Evolutionary conservation across 1,139 yeast genomes (phyloP).

Genomic region (Yamadazyma sp.): DNA sequence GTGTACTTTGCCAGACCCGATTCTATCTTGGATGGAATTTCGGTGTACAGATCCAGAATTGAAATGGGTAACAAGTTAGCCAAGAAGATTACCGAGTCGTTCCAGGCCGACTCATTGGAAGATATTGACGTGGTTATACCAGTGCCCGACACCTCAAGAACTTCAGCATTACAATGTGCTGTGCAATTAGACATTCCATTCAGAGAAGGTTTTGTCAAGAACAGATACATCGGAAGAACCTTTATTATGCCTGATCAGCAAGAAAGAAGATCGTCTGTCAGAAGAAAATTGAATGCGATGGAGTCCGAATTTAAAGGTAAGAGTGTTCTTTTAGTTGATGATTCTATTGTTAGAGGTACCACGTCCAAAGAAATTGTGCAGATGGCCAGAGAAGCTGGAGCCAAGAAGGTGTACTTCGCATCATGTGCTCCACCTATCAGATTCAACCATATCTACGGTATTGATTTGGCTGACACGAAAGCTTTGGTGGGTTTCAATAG

Average conservation of each 20-base stretch:
- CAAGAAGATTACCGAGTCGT: constrained; percentile 55
- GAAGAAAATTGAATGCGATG: constrained; percentile 96
- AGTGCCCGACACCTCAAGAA: constrained; percentile 96
- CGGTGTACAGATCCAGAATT: constrained; percentile 88
- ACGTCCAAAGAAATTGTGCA: constrained; percentile 94
- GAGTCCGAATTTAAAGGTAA: constrained; percentile 84
- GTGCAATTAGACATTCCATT: constrained; percentile 77
- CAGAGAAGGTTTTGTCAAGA: constrained; percentile 96
- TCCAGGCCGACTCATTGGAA: constrained; percentile 28
- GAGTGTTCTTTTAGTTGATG: constrained; percentile 91
- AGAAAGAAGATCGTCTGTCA: constrained; percentile 89
- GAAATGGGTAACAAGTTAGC: constrained; percentile 95
- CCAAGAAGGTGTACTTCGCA: constrained; percentile 88
- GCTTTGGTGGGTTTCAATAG: constrained; percentile 88
- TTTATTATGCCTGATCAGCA: constrained; percentile 98
- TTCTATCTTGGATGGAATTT: constrained; percentile 90
- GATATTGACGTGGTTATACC: constrained; percentile 94
- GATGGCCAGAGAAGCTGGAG: constrained; percentile 99
- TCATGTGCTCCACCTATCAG: constrained; percentile 98
- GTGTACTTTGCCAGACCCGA: constrained; percentile 98
- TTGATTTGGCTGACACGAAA: constrained; percentile 92
- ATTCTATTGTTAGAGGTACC: constrained; percentile 96
- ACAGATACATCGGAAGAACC: constrained; percentile 95
- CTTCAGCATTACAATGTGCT: constrained; percentile 92
- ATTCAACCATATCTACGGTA: constrained; percentile 93